Base-by-base conservation (phyloP, 805 yeast species). In the Hanseniaspora singularis region DNA sequence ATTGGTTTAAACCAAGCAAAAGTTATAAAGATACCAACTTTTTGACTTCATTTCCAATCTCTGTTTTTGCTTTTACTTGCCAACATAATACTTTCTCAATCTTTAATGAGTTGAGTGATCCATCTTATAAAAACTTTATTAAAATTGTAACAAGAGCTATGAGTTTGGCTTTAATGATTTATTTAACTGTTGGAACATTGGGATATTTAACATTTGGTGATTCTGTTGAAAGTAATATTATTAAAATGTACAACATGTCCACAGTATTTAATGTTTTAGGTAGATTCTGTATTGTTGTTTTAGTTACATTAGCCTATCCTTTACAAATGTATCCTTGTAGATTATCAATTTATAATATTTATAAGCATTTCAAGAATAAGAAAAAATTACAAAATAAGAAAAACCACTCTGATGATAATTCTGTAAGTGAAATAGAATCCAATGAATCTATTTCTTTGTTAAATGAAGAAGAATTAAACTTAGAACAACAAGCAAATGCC, bases 1-100 rank as follows among this genome's bases (percentile, higher is more conserved):
- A 72, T 49, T 48, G 69, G 53, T 51, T 76, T 51, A 57, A 61
- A 27, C 85, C 86, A 1, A 55, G 58, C 22, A 61, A 71, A 4
- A 27, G 31, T 14, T 41, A 37, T 23, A 24, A 36, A 10, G 58
- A 69, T 14, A 54, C 69, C 0, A 60, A 72, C 3, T 65, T 77
- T n/a, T 69, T 88, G 16, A 71, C 81, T 20, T 77, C 92, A 10
- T 76, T 88, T 59, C 94, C 96, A n/a, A 82, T 88, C 52, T 79
- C 87, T 54, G 89, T 89, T 12, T 88, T 89, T 68, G 95, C 96
- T 0, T 89, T 78, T 63, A 89, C 97, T 0, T 92, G 96, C 56
- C 96, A 89, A 58, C 96, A 89, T 62, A 89, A 89, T 64, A 85
- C 85, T 86, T 86, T 85, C 56, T 77, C 95, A 1, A 74, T 88